Evolutionary conservation across 2,329 filamentous ascomycete species (phyloP).

Genomic region (Bisporella sp.): DNA sequence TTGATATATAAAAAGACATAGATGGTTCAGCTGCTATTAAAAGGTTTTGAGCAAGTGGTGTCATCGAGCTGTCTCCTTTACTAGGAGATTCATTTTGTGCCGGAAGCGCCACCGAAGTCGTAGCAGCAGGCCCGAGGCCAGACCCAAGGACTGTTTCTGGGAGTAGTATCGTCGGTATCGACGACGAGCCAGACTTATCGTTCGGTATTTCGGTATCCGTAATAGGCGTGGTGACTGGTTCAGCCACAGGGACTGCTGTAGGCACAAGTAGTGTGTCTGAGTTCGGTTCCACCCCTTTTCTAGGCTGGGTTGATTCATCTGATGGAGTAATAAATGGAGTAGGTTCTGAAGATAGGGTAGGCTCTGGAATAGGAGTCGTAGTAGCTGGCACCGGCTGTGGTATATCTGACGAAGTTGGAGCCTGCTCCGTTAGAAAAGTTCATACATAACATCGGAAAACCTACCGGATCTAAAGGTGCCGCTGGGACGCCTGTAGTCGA

Average conservation of each 20-base stretch:
- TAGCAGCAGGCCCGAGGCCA: slow-evolving; percentile 1
- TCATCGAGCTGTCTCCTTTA: slow-evolving; percentile 9
- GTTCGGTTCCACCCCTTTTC: no score
- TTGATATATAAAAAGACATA: slow-evolving; percentile 2
- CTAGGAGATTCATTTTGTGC: slow-evolving; percentile 1
- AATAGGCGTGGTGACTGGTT: no score
- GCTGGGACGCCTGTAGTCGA: not conserved
- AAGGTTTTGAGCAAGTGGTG: slow-evolving; percentile 18
- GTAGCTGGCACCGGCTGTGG: not conserved
- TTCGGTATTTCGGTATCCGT: no score
- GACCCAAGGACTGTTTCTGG: slow-evolving; percentile 2
- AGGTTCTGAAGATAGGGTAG: not conserved
- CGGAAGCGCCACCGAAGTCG: not conserved
- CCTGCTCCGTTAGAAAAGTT: not conserved
- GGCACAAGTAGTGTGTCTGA: no score
- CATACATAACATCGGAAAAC: no score
- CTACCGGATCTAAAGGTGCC: no score
- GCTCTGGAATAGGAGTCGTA: slow-evolving; percentile 4
- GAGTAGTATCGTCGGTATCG: no score
- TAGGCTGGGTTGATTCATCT: not conserved
- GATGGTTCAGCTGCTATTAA: slow-evolving; percentile 22
- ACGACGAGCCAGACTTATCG: no score
- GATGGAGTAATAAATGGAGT: not conserved
- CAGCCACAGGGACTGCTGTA: no score
- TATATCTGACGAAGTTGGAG: not conserved